phyloP scores from a whole-genome alignment of 225 moss, liverwort and hornwort genomes.

The Lunularia cruciata region DNA sequence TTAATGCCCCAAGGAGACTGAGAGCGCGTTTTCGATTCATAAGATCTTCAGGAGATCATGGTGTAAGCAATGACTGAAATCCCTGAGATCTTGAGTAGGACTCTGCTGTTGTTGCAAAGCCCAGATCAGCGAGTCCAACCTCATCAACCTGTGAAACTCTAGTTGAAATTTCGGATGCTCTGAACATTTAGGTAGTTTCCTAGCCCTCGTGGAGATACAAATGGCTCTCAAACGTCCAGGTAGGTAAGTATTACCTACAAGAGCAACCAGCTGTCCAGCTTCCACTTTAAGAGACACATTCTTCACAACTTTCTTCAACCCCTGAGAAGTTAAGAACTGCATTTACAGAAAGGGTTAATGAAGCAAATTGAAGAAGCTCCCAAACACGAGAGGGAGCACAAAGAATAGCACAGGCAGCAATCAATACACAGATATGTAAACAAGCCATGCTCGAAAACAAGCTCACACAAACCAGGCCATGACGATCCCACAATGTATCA shows the following conservation, averaged over 20 bases:
- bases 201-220: neutral
- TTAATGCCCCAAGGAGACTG: no score
- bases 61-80: no score
- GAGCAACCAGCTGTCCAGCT: constrained; percentile 29
- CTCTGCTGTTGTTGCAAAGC: no score
- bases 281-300: constrained; percentile 19
- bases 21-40: no score
- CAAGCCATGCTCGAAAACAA: no score
- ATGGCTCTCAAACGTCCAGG: neutral
- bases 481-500: neutral
- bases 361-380: neutral
- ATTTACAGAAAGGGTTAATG: neutral
- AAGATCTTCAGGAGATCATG: no score
- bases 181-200: neutral
- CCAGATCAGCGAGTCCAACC: no score
- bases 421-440: neutral
- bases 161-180: no score
- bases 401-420: neutral
- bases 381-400: neutral
- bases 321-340: constrained; percentile 25
- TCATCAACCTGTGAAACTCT: no score
- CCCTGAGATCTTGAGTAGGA: no score
- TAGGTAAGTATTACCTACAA: constrained; percentile 28
- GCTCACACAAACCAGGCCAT: neutral
- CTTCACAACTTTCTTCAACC: constrained; percentile 17